Evolutionary conservation across 177 flowering plant species (phyloP).

Genomic region (Telopea speciosissima): DNA sequence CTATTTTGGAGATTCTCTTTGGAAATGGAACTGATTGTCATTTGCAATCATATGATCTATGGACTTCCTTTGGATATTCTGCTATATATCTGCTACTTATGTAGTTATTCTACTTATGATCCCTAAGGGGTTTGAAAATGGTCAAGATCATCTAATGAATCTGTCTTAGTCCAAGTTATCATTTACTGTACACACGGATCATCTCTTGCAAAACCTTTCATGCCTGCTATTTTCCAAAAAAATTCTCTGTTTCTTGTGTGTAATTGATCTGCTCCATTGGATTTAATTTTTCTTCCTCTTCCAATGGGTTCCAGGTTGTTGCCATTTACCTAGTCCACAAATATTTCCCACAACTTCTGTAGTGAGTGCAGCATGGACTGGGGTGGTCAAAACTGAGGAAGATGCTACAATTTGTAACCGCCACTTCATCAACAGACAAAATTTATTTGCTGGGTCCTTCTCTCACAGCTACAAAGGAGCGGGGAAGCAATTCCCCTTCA

Average conservation of each 20-base stretch:
- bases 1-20: neutral
- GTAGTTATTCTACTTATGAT: too few species aligned
- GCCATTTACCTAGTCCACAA: constrained; percentile 34
- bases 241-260: neutral
- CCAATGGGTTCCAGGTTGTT: constrained; percentile 38
- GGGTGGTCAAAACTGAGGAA: constrained; percentile 36
- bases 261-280: neutral
- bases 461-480: constrained; percentile 28
- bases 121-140: neutral
- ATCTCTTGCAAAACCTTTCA: neutral
- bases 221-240: neutral
- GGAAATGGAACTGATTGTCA: neutral
- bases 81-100: neutral
- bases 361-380: constrained; percentile 35
- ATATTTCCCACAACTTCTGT: constrained; percentile 26
- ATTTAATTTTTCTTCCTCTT: constrained; percentile 9
- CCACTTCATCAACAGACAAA: constrained; percentile 32
- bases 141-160: neutral
- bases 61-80: neutral
- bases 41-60: neutral
- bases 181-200: neutral
- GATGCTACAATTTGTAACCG: constrained; percentile 23
- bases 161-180: neutral
- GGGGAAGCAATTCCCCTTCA: constrained; percentile 46
- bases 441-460: constrained; percentile 24